Conservation (phyloP, 192 early-diverging fungal species). For the Entrophospora sp. region DNA sequence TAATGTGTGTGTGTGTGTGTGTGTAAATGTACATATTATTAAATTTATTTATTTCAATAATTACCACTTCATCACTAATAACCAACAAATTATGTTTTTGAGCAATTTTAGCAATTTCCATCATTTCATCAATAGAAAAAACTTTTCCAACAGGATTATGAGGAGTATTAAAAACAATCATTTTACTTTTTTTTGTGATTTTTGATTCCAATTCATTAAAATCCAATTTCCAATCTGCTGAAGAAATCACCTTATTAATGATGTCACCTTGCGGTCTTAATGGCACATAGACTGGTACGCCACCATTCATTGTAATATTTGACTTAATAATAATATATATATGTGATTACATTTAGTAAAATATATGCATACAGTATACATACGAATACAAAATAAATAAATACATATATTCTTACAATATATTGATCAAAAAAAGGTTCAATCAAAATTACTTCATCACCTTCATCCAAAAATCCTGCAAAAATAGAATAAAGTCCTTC, state of each 20-base stretch:
- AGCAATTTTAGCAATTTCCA: constrained; percentile 67
- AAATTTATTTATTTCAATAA: too few relatives aligned
- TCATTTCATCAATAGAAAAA: constrained; percentile 64
- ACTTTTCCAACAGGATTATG: constrained; percentile 92
- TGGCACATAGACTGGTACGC: constrained; percentile 77
- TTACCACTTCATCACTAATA: constrained; percentile 83
- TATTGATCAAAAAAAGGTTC: constrained; percentile 97
- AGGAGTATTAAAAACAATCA: constrained; percentile 91
- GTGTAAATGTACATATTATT: too few relatives aligned
- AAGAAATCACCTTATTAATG: constrained; percentile 48
- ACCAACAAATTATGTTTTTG: constrained; percentile 77
- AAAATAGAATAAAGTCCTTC: constrained; percentile 45
- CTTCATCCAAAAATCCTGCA: constrained; percentile 71
- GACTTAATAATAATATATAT: constrained; percentile 26
- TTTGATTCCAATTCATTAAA: constrained; percentile 66
- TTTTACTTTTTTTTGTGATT: constrained; percentile 69
- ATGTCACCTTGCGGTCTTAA: constrained; percentile 47
- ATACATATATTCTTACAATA: constrained; percentile 41
- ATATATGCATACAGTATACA: too few relatives aligned
- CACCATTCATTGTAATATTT: constrained; percentile 81
- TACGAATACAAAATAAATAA: neutral
- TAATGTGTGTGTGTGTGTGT: too few relatives aligned
- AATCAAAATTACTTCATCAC: constrained; percentile 85
- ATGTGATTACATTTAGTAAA: too few relatives aligned
- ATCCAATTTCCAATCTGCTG: constrained; percentile 83